Conservation (phyloP, 495 filamentous ascomycete genomes). For the Talaromyces proteolyticus region DNA sequence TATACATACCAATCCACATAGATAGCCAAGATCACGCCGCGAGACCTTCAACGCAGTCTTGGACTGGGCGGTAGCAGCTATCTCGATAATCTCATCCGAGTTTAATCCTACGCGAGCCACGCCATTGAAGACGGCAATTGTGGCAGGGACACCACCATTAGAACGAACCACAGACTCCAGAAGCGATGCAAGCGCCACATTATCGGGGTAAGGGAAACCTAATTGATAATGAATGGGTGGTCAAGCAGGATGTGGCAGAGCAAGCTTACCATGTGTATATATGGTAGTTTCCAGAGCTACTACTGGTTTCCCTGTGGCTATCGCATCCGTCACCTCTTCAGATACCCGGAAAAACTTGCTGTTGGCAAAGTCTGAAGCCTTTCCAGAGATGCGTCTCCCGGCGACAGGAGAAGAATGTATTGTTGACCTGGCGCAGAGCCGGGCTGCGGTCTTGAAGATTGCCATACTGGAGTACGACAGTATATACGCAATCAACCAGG, state of each 20-base stretch:
- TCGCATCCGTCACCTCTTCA: constrained; percentile 72
- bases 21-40: constrained; percentile 75
- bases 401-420: constrained; percentile 1
- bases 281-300: constrained; percentile 94
- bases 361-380: constrained; percentile 5
- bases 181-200: constrained; percentile 58
- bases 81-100: constrained; percentile 59
- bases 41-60: constrained; percentile 73
- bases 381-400: neutral
- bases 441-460: constrained; percentile 20
- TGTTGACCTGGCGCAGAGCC: constrained; percentile 13
- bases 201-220: constrained; percentile 84
- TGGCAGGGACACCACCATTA: constrained; percentile 87
- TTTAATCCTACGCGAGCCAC: constrained; percentile 73
- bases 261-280: constrained; percentile 60
- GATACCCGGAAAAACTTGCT: constrained; percentile 66
- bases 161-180: constrained; percentile 72
- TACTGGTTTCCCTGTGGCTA: constrained; percentile 66
- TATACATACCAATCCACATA: constrained; percentile 65
- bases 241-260: neutral
- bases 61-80: constrained; percentile 59
- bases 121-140: constrained; percentile 78
- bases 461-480: constrained; percentile 17
- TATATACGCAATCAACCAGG: neutral
- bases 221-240: constrained; percentile 25